Conservation (phyloP, 495 filamentous ascomycete species). For the Aspergillus baeticus region DNA sequence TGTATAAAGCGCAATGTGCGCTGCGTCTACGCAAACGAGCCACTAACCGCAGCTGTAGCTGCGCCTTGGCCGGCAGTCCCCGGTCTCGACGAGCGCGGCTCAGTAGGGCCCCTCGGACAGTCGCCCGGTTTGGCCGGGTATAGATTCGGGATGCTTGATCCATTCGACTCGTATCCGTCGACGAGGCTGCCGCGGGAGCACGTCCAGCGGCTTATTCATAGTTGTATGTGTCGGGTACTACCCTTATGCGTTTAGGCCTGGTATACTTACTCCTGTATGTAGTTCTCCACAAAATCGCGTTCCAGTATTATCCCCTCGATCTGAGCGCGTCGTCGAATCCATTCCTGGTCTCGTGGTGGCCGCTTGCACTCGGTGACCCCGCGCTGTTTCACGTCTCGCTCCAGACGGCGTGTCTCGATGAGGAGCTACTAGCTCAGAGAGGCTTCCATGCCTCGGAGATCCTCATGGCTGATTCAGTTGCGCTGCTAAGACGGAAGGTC, state of each 20-base stretch:
- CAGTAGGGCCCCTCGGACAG: conserved; percentile 5
- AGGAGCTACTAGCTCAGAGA: conserved; percentile 46
- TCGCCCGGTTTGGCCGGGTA: conserved; percentile 15
- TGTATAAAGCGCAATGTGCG: conserved; percentile 41
- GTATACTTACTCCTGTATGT: too few species aligned
- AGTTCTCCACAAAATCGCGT: conserved; percentile 53
- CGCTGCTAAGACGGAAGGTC: conserved; percentile 45
- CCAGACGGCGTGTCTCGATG: conserved; percentile 53
- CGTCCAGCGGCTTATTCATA: conserved; percentile 49
- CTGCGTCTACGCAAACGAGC: conserved; percentile 50
- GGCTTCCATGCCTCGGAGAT: conserved; percentile 48
- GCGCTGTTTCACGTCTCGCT: conserved; percentile 54
- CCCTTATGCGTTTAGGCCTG: too few species aligned
- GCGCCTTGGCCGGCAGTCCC: conserved; percentile 13
- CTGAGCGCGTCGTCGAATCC: conserved; percentile 47
- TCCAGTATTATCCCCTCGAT: conserved; percentile 55
- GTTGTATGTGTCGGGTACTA: too few species aligned
- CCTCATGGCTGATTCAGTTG: conserved; percentile 51
- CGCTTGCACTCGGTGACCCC: conserved; percentile 47
- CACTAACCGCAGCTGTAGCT: conserved; percentile 29
- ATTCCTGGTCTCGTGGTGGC: conserved; percentile 56
- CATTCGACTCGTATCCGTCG: conserved; percentile 51
- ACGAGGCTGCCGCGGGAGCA: conserved; percentile 45
- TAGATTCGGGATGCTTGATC: conserved; percentile 37
- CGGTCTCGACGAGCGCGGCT: conserved; percentile 9